Evolutionary conservation across 768 basidiomycete species (phyloP).

Genomic region (Boletus rufocinnamomeus): DNA sequence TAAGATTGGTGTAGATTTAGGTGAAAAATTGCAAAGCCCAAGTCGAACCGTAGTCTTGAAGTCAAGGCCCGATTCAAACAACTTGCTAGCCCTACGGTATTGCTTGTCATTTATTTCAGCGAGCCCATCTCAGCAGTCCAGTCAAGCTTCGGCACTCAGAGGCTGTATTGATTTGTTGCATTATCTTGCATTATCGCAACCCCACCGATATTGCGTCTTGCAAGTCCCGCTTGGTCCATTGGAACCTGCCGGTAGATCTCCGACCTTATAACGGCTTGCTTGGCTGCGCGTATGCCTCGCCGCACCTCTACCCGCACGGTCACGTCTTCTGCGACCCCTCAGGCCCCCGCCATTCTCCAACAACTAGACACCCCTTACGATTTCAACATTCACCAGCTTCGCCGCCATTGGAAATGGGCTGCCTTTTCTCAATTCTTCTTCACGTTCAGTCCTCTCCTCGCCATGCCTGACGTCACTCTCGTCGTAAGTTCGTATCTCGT

Average conservation of each 20-base stretch:
- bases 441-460: constrained; percentile 76
- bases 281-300: constrained; percentile 56
- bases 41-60: constrained; percentile 9
- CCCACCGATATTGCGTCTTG: constrained; percentile 19
- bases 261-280: constrained; percentile 39
- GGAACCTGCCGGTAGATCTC: constrained; percentile 36
- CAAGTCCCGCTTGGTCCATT: constrained; percentile 22
- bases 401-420: constrained; percentile 91
- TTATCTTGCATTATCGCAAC: constrained; percentile 24
- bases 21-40: constrained; percentile 17
- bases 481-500: constrained; percentile 44
- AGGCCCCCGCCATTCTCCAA: constrained; percentile 29
- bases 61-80: constrained; percentile 3
- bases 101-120: constrained; percentile 15
- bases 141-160: constrained; percentile 13
- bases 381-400: constrained; percentile 52
- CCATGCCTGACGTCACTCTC: constrained; percentile 69
- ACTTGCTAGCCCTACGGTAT: neutral
- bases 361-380: constrained; percentile 33
- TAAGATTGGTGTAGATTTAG: constrained; percentile 25
- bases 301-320: constrained; percentile 47
- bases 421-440: constrained; percentile 89
- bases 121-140: constrained; percentile 11
- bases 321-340: constrained; percentile 34
- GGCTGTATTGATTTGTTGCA: constrained; percentile 24